Evolutionary conservation across 1,284 basidiomycete genomes (phyloP).

Genomic region (Rhodotorula sp.): DNA sequence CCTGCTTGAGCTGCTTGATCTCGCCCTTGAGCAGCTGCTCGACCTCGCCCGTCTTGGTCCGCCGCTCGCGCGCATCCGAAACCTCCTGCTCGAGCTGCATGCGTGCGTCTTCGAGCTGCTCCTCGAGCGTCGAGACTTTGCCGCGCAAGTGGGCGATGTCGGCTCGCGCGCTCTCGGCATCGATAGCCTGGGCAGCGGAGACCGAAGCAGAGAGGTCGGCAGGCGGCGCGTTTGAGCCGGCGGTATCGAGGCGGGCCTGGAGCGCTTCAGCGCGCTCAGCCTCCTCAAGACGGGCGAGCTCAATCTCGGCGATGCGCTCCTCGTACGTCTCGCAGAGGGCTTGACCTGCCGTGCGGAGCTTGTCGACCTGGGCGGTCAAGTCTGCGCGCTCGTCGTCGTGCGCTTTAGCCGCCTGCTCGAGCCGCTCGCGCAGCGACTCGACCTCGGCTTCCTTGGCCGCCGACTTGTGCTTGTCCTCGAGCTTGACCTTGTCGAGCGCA

Average conservation of each 20-base stretch:
- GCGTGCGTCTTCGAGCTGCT: constrained; percentile 77
- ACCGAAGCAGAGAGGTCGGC: constrained; percentile 12
- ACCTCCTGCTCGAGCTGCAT: constrained; percentile 68
- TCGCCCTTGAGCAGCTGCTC: constrained; percentile 71
- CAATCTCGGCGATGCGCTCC: constrained; percentile 71
- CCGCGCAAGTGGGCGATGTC: constrained; percentile 82
- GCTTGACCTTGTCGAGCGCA: constrained; percentile 36
- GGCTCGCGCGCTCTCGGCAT: constrained; percentile 81
- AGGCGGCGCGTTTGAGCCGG: not conserved
- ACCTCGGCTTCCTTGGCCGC: constrained; percentile 45
- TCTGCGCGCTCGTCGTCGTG: constrained; percentile 51
- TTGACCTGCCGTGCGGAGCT: constrained; percentile 75
- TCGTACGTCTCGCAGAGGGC: constrained; percentile 73
- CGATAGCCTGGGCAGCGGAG: constrained; percentile 71
- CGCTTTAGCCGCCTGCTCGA: constrained; percentile 34
- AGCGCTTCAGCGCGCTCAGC: constrained; percentile 65
- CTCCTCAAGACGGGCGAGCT: constrained; percentile 72
- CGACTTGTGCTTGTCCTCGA: constrained; percentile 38
- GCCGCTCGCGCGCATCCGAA: constrained; percentile 63
- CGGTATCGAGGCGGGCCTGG: constrained; percentile 59
- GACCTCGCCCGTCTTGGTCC: constrained; percentile 62
- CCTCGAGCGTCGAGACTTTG: constrained; percentile 74
- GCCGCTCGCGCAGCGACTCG: constrained; percentile 44
- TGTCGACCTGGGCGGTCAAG: constrained; percentile 64
- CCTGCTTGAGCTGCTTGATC: constrained; percentile 62